These are phyloP conservation scores for Penicillium decumbens DNA, from an alignment of 2,329 filamentous ascomycete genomes.

Conservation along the genomic window DNA sequence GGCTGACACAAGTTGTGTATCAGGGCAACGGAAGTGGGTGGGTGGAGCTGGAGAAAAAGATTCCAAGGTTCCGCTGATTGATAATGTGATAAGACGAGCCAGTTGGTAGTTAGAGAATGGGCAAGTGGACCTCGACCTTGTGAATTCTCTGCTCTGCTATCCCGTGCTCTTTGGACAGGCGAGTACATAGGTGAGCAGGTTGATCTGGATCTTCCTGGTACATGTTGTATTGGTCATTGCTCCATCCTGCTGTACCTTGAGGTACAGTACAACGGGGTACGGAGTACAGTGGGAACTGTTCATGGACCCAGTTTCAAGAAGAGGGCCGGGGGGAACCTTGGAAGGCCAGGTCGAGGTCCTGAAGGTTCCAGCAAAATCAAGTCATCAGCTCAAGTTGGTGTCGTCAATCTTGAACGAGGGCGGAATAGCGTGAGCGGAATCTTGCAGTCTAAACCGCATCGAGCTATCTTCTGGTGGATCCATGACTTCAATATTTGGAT, in stretches of 20 bases:
- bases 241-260: no score
- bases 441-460: conserved; percentile 10
- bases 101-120: conserved; percentile 4
- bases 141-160: neutral
- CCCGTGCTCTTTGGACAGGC: neutral
- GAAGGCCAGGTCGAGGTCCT: neutral
- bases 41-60: conserved; percentile 5
- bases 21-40: conserved; percentile 3
- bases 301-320: neutral
- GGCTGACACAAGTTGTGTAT: conserved; percentile 13
- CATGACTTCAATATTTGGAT: conserved; percentile 8
- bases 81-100: conserved; percentile 15
- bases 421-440: conserved; percentile 4
- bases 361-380: neutral
- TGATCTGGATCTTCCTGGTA: neutral
- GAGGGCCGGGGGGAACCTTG: neutral
- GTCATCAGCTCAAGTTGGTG: neutral
- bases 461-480: conserved; percentile 11
- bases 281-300: no score
- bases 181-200: neutral
- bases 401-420: conserved; percentile 14
- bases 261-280: no score
- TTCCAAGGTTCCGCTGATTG: conserved; percentile 8
- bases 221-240: neutral
- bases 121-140: conserved; percentile 7